Base-by-base conservation (phyloP, 2,329 filamentous ascomycete species). In the Westerdykella aurantiaca region DNA sequence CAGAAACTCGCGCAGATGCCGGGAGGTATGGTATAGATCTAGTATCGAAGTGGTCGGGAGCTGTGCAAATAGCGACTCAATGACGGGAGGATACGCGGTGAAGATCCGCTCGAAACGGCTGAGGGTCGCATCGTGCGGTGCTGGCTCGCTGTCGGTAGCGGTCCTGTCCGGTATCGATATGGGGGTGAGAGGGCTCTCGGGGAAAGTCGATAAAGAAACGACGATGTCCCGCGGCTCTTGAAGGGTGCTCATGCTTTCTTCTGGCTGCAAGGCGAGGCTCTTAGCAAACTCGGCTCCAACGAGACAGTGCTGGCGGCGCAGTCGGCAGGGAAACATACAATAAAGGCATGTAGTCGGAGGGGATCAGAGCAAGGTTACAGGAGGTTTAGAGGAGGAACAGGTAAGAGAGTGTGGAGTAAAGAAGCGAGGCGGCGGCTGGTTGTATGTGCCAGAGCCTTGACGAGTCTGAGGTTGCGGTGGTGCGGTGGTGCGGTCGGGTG, bases 41-140 rank as follows among this genome's bases (percentile, higher is more conserved):
- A 82, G 70, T 47, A 81, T 72, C 42, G 76, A 68, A 49, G 72
- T 62, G 34, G 79, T 81, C 41, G 78, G 74, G 34, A 78, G 68
- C 52, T 81, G 77, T 35, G 76, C 69, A 38, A 81, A 70, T 18
- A 82, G 70, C 34, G 77, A 80, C 59, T 80, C 78, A 47, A 81
- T 69, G 46, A 81, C 72, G 38, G 79, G 78, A 25, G 76, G 73
- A 59, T 80, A 75, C 16, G 75, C 72, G 39, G 76, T 77, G 49
- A 81, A 60, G 50, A 80, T 64, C 52, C 71, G 63, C 61, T 81
- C 78, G 57, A 81, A 78, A 40, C 57, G 58, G 52, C 59, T 65
- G 51, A 66, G 61, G 21, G 51, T 25, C 2, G 45, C 47, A 39
- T 41, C 12, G 14, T 38, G 42, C 38, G 38, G 41, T 16, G 39